Evolutionary conservation across 805 yeast genomes (phyloP), one percentile per base, ranked within the genome.

Genomic region (Kurtzmaniella cleridarum): DNA sequence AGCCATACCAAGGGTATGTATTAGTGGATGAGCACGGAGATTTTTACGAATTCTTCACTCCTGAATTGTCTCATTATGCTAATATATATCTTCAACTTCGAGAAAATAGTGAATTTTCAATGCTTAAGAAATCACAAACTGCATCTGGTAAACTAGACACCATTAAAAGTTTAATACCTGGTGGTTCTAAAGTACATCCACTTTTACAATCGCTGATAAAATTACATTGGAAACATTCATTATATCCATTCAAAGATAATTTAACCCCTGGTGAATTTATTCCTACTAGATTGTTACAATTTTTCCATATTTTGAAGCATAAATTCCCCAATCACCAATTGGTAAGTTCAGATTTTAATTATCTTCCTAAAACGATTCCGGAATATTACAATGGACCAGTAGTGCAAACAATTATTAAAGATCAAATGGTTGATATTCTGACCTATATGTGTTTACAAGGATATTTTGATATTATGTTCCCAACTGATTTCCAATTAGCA

Each of bases 361-460:
- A 51, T 33, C 53, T 67, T 33, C 76, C 79, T n/a, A 69, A 70
- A 20, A 48, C 74, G 1, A 64, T 70, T 9, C 53, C 59, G 1
- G 93, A 91, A 0, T 63, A 63, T 36, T 81, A 73, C 54, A 77
- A 75, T 48, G 70, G 86, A 0, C 95, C 95, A 0, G 88, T 84
- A 2, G 93, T 85, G 0, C 95, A 85, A 54, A 85, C 95, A 0
- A 74, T 84, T 51, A 64, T 83, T 42, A 69, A 79, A 38, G 78
- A 81, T 45, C 66, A 70, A 41, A 82, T 84, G 81, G 73, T 85
- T 3, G 79, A 84, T 15, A 76, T 81, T 0, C 71, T 79, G 29
- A 79, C 90, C 0, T 86, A 79, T 56, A 81, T 87, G 90, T 82
- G 76, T n/a, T 73, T 81, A 30, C 95, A 85, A 54, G 96, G 95